Evolutionary conservation across 768 basidiomycete species (phyloP).

Genomic region (Kwoniella mangroviensis): DNA sequence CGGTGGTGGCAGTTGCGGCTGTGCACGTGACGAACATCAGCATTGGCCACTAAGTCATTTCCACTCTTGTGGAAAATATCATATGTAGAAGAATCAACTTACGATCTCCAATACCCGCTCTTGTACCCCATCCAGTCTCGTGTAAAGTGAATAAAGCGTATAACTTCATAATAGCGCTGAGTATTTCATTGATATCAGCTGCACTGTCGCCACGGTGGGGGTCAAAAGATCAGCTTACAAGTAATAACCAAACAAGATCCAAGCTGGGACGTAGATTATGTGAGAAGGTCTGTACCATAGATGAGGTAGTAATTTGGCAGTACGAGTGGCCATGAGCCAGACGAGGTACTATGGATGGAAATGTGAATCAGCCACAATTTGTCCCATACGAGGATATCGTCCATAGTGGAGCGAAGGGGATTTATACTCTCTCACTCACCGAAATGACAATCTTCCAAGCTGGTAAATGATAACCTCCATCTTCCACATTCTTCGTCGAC

Average conservation of each 20-base stretch:
- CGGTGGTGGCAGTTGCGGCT: conserved; percentile 43
- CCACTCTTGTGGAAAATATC: conserved; percentile 3
- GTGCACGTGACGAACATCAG: neutral
- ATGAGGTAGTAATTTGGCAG: conserved; percentile 75
- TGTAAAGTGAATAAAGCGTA: conserved; percentile 89
- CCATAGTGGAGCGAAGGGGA: too few relatives aligned
- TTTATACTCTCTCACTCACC: conserved; percentile 16
- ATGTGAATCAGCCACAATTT: too few relatives aligned
- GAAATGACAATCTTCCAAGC: conserved; percentile 57
- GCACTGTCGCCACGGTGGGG: too few relatives aligned
- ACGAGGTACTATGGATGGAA: conserved; percentile 53
- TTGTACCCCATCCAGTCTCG: conserved; percentile 97
- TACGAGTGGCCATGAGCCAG: conserved; percentile 61
- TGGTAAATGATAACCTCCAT: conserved; percentile 56
- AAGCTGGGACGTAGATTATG: conserved; percentile 80
- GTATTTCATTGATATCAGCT: conserved; percentile 13
- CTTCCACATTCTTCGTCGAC: conserved; percentile 64
- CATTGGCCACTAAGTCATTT: neutral
- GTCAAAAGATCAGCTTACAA: conserved; percentile 61
- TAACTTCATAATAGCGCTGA: conserved; percentile 81
- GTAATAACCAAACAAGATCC: conserved; percentile 89
- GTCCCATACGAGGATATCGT: neutral
- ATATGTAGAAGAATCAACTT: conserved; percentile 25
- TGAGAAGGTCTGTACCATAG: conserved; percentile 76
- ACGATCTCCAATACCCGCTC: conserved; percentile 85